Percentiles rank a stretch among this genome's conserved stretches.
Evolutionary conservation across 1,284 basidiomycete genomes (phyloP).

Genomic region (Cryptococcus sp.): DNA sequence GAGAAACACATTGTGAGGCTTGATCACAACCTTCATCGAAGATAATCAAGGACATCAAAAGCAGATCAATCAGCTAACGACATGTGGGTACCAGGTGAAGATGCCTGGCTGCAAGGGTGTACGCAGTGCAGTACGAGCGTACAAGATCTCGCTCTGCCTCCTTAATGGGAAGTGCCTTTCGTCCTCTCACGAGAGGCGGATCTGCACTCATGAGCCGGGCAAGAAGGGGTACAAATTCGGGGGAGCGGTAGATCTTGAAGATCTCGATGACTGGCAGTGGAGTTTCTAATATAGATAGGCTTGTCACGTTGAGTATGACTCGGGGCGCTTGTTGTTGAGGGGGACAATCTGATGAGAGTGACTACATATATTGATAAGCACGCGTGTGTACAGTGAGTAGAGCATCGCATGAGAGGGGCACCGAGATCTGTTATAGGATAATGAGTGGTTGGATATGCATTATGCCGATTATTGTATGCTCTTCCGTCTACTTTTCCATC

Average conservation of each 20-base stretch:
- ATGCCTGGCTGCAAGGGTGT: slow-evolving; percentile 26
- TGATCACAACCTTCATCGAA: no score
- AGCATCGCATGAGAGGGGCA: neutral
- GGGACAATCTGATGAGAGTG: neutral
- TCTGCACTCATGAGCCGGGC: slow-evolving; percentile 38
- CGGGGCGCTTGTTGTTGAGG: neutral
- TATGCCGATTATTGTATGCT: slow-evolving; percentile 1
- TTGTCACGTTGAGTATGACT: no score
- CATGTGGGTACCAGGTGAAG: slow-evolving; percentile 20
- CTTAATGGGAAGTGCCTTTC: slow-evolving; percentile 25
- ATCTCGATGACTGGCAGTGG: slow-evolving; percentile 45
- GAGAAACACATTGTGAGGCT: slow-evolving; percentile 19
- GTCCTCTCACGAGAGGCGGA: slow-evolving; percentile 26
- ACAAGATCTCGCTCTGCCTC: slow-evolving; percentile 34
- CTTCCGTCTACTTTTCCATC: neutral
- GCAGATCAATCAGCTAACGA: neutral
- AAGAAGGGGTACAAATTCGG: slow-evolving; percentile 31
- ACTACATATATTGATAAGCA: neutral
- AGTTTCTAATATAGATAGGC: slow-evolving; percentile 10
- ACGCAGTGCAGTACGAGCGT: slow-evolving; percentile 32
- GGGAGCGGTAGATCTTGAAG: slow-evolving; percentile 27
- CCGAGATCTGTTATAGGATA: neutral
- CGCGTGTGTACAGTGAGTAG: neutral
- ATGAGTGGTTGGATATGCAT: slow-evolving; percentile 18
- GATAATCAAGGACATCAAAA: neutral